Evolutionary conservation across 768 basidiomycete genomes (phyloP).

Genomic region (Ramaria sp.): DNA sequence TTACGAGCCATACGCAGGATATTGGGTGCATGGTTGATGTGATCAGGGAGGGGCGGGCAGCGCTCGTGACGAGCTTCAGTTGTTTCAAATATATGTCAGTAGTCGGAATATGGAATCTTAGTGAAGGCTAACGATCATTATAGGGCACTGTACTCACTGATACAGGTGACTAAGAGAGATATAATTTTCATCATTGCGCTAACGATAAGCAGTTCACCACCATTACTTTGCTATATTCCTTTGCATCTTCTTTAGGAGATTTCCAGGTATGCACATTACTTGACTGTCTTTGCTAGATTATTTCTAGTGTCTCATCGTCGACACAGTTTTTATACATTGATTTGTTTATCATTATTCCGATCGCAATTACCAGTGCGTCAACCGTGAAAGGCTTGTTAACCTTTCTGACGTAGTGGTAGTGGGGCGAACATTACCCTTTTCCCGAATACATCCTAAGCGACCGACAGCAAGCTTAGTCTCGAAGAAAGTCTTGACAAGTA

Average conservation of each 20-base stretch:
- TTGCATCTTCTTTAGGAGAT: slow-evolving; percentile 92
- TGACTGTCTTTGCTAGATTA: background rate
- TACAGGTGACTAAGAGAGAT: slow-evolving; percentile 37
- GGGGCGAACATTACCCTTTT: slow-evolving; percentile 89
- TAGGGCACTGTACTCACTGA: slow-evolving; percentile 97
- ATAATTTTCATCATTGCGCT: background rate
- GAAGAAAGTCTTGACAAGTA: slow-evolving; percentile 86
- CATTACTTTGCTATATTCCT: slow-evolving; percentile 89
- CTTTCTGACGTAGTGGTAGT: slow-evolving; percentile 39
- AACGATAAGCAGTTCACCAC: slow-evolving; percentile 3
- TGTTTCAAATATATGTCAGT: slow-evolving; percentile 99
- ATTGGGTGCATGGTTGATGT: slow-evolving; percentile 94
- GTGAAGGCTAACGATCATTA: background rate
- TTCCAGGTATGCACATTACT: slow-evolving; percentile 64
- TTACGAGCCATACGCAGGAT: slow-evolving; percentile 88
- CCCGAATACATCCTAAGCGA: slow-evolving; percentile 75
- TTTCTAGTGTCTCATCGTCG: slow-evolving; percentile 8
- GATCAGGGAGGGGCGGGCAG: slow-evolving; percentile 92
- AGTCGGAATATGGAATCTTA: background rate
- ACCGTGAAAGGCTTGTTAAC: background rate
- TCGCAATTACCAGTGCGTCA: slow-evolving; percentile 86
- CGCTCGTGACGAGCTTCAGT: slow-evolving; percentile 94
- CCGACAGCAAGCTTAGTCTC: slow-evolving; percentile 95
- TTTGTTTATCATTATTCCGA: slow-evolving; percentile 93
- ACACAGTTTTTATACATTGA: slow-evolving; percentile 91